Percentiles rank a stretch among this genome's conserved stretches.
Evolutionary conservation across 257 asterid species (phyloP).

Genomic region (Ligustrum vulgare): DNA sequence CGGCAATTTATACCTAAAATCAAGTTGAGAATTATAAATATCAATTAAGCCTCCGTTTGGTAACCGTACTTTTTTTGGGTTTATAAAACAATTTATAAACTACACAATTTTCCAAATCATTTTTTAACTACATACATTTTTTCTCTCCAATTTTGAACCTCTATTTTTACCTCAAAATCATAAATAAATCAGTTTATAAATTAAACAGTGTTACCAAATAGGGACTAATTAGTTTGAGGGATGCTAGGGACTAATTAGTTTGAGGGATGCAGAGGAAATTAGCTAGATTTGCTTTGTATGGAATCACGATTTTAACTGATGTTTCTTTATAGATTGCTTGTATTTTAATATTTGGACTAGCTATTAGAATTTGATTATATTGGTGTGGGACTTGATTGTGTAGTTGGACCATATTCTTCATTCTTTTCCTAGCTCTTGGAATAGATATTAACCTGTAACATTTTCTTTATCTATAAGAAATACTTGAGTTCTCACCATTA

Average conservation of each 20-base stretch:
- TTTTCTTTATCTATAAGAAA: background rate
- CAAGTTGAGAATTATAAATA: background rate
- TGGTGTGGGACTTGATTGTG: background rate
- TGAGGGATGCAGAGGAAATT: background rate
- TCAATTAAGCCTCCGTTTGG: too few species aligned
- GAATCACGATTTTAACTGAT: background rate
- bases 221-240: too few species aligned
- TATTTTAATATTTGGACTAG: background rate
- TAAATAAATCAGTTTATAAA: too few species aligned
- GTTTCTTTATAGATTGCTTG: background rate
- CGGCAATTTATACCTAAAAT: background rate
- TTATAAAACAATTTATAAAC: too few species aligned
- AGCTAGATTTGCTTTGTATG: background rate
- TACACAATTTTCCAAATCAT: too few species aligned
- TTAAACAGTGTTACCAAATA: too few species aligned
- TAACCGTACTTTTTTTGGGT: too few species aligned
- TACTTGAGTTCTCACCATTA: background rate
- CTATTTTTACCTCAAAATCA: too few species aligned
- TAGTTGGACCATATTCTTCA: too few species aligned
- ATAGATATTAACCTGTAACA: background rate
- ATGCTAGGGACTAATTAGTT: too few species aligned
- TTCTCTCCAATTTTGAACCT: too few species aligned
- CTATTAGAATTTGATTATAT: background rate
- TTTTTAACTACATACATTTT: too few species aligned
- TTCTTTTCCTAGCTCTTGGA: background rate